A percentile compares a stretch with the other conserved stretches of the same genome.
These are phyloP conservation scores for Hygrocybe coccinea DNA, from an alignment of 768 basidiomycete species.

Conservation along the genomic window DNA sequence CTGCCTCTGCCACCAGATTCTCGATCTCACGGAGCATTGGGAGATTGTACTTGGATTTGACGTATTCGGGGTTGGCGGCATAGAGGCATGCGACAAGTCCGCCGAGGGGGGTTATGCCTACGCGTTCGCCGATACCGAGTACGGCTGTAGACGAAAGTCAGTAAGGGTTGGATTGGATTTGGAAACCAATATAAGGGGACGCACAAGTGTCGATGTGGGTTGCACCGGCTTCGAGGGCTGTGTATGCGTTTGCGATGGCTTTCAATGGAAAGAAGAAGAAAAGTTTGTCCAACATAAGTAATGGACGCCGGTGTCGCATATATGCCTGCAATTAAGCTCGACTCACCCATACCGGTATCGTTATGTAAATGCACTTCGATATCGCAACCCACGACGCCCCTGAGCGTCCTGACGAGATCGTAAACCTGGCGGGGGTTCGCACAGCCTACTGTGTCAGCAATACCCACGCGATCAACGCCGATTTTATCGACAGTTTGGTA, in stretches of 20 bases:
- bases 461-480: conserved; percentile 96
- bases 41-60: conserved; percentile 99
- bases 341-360: conserved; percentile 90
- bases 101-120: conserved; percentile 97
- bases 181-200: conserved; percentile 22
- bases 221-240: conserved; percentile 95
- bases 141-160: conserved; percentile 50
- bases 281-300: too few species aligned
- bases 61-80: conserved; percentile 96
- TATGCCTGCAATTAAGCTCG: background rate
- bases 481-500: conserved; percentile 99
- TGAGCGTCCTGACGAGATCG: conserved; percentile 91
- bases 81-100: conserved; percentile 96
- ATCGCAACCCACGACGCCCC: conserved; percentile 95
- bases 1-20: conserved; percentile 97
- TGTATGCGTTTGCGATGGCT: conserved; percentile 98
- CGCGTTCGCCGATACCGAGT: conserved; percentile 97
- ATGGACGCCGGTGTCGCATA: background rate
- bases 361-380: conserved; percentile 99
- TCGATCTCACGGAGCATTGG: conserved; percentile 97
- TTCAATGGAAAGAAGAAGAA: background rate
- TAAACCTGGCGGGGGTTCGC: conserved; percentile 99
- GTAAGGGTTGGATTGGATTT: background rate
- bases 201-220: conserved; percentile 97
- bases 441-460: conserved; percentile 98